Evolutionary conservation across 2,329 filamentous ascomycete species (phyloP).

Genomic region (Rhytidhysteron rufulum): DNA sequence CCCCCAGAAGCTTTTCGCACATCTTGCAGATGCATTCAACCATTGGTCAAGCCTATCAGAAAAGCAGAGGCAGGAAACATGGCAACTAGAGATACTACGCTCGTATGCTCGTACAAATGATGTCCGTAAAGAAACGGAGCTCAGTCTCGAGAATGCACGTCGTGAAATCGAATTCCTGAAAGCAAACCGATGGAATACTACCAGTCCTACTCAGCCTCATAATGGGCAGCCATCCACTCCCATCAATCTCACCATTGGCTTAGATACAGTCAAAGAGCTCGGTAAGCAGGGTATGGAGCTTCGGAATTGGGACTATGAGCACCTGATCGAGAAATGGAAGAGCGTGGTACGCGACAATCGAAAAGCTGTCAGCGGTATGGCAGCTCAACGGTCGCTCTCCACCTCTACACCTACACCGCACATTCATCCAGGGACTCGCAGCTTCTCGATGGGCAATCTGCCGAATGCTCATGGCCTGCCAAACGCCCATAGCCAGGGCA

Average conservation of each 20-base stretch:
- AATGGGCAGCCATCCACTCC: constrained; percentile 7
- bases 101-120: constrained; percentile 42
- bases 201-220: not conserved
- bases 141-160: constrained; percentile 37
- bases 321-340: constrained; percentile 38
- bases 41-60: constrained; percentile 68
- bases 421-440: not conserved
- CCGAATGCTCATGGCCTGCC: constrained; percentile 16
- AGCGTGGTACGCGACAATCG: constrained; percentile 30
- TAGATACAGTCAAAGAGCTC: constrained; percentile 37
- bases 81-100: constrained; percentile 46
- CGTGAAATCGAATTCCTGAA: constrained; percentile 42
- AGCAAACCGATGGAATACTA: constrained; percentile 17
- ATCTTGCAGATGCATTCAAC: constrained; percentile 71
- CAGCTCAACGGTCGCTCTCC: constrained; percentile 30
- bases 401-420: constrained; percentile 2
- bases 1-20: constrained; percentile 66
- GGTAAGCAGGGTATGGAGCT: constrained; percentile 33
- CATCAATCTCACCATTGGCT: constrained; percentile 33
- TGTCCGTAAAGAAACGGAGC: constrained; percentile 30
- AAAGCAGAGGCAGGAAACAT: constrained; percentile 39
- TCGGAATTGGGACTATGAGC: constrained; percentile 39
- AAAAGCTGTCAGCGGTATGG: constrained; percentile 23
- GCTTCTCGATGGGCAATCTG: constrained; percentile 27
- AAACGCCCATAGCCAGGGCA: too few relatives aligned